Evolutionary conservation across 441 rosid species (phyloP), one percentile per base, ranked within the genome.

Genomic region (Omphalea diandra): DNA sequence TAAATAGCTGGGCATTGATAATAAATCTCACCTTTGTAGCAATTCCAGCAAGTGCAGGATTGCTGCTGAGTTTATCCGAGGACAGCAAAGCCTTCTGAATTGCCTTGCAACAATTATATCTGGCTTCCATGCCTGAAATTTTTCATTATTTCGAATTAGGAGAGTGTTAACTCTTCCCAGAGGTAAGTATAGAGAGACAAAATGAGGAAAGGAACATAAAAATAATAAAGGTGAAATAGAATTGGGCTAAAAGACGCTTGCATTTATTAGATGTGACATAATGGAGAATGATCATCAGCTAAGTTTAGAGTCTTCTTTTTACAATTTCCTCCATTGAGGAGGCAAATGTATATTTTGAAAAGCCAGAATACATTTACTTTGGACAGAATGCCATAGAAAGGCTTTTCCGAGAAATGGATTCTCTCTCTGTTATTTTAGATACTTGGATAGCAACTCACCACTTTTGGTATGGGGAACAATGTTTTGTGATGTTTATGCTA

Each of bases 41-140:
- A 20, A 85, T 77, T 81, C 80, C 82, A 27, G 79, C 75, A 44
- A 82, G 74, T 46, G 90, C 77, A 68, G 96, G 87, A 73, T 88
- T 92, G 65, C 83, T 80, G 65, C 72, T 69, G 4, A 88, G 83
- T 76, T 80, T 90, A 71, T 81, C 77, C 17, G 89, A 63, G 31
- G 73, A 83, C 69, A 83, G 63, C 73, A 91, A 90, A 26, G 87
- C 90, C 40, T 79, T 83, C 36, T 81, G 70, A 58, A 90, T 86
- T 72, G 91, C 81, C 80, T 84, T 84, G 90, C 97, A 94, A 72
- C 97, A 94, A 20, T 52, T 24, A 52, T 52, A 52, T 22, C 31
- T 52, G 2, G 31, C 56, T 24, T 24, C 56, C 56, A 52, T 91
- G 38, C 87, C 98, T 94, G 81, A 56, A 68, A 69, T 69, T 67